Conservation (phyloP, 164 flowering plant species). For the Dillenia suffruticosa region DNA sequence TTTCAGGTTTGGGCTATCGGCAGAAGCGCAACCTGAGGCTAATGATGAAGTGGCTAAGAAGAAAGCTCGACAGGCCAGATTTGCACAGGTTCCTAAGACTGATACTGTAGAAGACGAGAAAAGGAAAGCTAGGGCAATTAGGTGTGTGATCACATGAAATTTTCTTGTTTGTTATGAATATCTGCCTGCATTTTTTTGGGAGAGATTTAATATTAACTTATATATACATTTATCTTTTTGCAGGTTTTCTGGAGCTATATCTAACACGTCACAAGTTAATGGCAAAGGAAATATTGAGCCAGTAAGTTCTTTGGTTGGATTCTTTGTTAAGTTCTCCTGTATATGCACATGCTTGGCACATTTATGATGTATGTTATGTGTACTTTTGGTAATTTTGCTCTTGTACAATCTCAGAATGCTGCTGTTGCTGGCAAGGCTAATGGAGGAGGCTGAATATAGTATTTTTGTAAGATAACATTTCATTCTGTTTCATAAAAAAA, state of each 20-base stretch:
- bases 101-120: slow-evolving; percentile 79
- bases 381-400: slow-evolving; percentile 10
- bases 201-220: neutral
- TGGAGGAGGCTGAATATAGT: slow-evolving; percentile 36
- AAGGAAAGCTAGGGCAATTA: slow-evolving; percentile 79
- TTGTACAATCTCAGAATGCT: slow-evolving; percentile 28
- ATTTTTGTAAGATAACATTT: slow-evolving; percentile 12
- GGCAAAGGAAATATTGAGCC: slow-evolving; percentile 33
- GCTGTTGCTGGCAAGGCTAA: slow-evolving; percentile 44
- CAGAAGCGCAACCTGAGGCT: slow-evolving; percentile 22
- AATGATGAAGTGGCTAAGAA: slow-evolving; percentile 76
- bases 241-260: slow-evolving; percentile 44
- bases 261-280: slow-evolving; percentile 34
- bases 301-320: slow-evolving; percentile 16
- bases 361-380: no score
- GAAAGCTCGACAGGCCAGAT: slow-evolving; percentile 84
- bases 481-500: no score
- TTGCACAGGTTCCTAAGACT: slow-evolving; percentile 42
- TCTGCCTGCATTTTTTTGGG: neutral
- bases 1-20: slow-evolving; percentile 68
- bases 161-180: neutral
- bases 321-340: neutral
- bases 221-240: neutral
- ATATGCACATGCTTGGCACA: no score
- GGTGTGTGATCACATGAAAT: slow-evolving; percentile 33